phyloP scores from a whole-genome alignment of 1,284 basidiomycete genomes.

The Apiotrichum domesticum region DNA sequence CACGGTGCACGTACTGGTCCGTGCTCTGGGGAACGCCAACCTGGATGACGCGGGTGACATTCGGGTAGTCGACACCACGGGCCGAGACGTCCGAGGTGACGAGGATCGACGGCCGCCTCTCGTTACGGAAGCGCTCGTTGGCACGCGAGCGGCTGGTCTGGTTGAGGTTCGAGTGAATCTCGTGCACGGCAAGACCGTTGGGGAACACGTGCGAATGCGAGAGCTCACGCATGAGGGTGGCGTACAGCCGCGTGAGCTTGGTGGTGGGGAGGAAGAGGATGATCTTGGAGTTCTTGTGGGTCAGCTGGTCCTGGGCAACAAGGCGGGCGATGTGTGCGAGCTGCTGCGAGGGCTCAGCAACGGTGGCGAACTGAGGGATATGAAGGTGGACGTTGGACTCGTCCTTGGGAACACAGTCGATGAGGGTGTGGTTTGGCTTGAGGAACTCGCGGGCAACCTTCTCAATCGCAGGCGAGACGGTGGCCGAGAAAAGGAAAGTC shows the following conservation, averaged over 20 bases:
- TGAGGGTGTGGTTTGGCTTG: conserved; percentile 57
- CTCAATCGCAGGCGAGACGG: conserved; percentile 51
- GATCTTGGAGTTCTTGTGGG: conserved; percentile 67
- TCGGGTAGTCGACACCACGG: conserved; percentile 82
- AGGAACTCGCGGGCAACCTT: conserved; percentile 54
- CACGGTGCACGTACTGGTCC: conserved; percentile 84
- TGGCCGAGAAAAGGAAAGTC: conserved; percentile 95
- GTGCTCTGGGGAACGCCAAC: conserved; percentile 67
- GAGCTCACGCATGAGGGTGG: conserved; percentile 59
- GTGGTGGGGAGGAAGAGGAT: conserved; percentile 90
- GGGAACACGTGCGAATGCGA: conserved; percentile 49
- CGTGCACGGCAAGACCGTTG: conserved; percentile 57
- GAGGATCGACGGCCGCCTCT: conserved; percentile 60
- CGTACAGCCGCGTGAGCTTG: conserved; percentile 72
- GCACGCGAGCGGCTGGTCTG: conserved; percentile 62
- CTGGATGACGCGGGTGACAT: conserved; percentile 89
- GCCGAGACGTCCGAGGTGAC: conserved; percentile 87
- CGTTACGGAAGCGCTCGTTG: conserved; percentile 62
- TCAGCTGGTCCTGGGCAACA: conserved; percentile 83
- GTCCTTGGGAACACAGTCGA: conserved; percentile 56
- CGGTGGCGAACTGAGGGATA: conserved; percentile 77
- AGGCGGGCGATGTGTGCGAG: conserved; percentile 73
- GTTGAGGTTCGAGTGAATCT: conserved; percentile 78
- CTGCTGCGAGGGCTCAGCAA: conserved; percentile 59
- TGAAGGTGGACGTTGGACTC: conserved; percentile 64